phyloP scores from a whole-genome alignment of 768 basidiomycete species.

The Pholiota microspora region DNA sequence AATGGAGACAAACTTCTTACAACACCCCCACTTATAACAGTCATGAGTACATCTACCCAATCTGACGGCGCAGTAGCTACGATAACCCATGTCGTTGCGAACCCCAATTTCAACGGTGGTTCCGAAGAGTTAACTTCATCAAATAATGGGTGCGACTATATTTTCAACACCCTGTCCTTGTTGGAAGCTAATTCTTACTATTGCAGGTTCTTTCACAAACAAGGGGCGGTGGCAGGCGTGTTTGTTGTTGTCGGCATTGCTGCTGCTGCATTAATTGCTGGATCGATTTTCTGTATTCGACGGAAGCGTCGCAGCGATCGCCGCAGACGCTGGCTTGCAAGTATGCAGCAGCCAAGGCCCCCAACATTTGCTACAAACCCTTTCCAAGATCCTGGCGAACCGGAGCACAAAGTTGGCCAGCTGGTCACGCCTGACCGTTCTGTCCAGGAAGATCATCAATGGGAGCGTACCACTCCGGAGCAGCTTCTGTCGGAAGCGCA shows the following conservation, averaged over 20 bases:
- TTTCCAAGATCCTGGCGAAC: slow-evolving; percentile 28
- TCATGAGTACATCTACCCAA: slow-evolving; percentile 43
- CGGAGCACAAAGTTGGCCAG: slow-evolving; percentile 3
- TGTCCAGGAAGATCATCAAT: slow-evolving; percentile 8
- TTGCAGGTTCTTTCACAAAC: slow-evolving; percentile 61
- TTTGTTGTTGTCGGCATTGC: slow-evolving; percentile 67
- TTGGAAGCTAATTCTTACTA: background rate
- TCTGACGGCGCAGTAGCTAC: slow-evolving; percentile 44
- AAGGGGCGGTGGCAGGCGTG: slow-evolving; percentile 68
- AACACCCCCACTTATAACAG: slow-evolving; percentile 45
- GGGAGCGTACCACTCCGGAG: slow-evolving; percentile 13
- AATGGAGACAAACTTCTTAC: slow-evolving; percentile 37
- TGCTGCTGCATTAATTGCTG: slow-evolving; percentile 42
- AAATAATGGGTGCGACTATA: slow-evolving; percentile 11
- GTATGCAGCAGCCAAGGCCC: slow-evolving; percentile 32
- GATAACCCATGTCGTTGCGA: slow-evolving; percentile 52
- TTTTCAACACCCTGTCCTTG: background rate
- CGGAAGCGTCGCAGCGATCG: slow-evolving; percentile 38
- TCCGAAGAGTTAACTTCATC: slow-evolving; percentile 6
- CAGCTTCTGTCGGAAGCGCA: background rate
- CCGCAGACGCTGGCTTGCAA: slow-evolving; percentile 34
- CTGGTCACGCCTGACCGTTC: slow-evolving; percentile 20
- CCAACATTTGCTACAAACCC: slow-evolving; percentile 28
- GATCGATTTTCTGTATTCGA: slow-evolving; percentile 41
- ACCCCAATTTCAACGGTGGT: slow-evolving; percentile 26